A percentile compares a stretch with the other conserved stretches of the same genome.
Evolutionary conservation across 495 filamentous ascomycete species (phyloP).

Genomic region (Emericellopsis terricola): DNA sequence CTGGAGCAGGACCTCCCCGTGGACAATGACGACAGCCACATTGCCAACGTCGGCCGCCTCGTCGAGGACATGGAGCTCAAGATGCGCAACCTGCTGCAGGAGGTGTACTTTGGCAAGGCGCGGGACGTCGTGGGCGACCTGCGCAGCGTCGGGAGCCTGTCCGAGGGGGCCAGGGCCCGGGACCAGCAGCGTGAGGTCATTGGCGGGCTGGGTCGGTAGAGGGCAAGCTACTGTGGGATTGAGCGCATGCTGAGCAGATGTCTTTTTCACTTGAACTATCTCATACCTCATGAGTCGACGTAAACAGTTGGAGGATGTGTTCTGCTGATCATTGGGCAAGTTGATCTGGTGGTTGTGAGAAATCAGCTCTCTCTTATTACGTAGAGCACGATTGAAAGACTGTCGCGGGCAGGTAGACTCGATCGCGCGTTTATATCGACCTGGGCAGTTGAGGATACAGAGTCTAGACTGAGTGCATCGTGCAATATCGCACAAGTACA

Average conservation of each 20-base stretch:
- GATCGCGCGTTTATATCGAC: no score
- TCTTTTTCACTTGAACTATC: background rate
- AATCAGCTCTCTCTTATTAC: background rate
- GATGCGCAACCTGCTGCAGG: constrained; percentile 96
- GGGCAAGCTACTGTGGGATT: no score
- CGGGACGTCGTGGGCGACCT: constrained; percentile 98
- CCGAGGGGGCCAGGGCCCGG: constrained; percentile 69
- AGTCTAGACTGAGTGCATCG: no score
- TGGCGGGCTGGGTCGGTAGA: constrained; percentile 44
- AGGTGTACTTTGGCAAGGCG: constrained; percentile 99
- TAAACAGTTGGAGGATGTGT: background rate
- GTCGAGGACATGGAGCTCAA: constrained; percentile 99
- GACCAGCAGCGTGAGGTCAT: constrained; percentile 89
- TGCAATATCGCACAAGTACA: no score
- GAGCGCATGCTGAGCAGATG: constrained; percentile 7
- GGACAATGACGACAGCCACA: constrained; percentile 80
- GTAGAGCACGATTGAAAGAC: background rate
- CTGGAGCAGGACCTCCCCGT: constrained; percentile 79
- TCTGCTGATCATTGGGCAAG: background rate
- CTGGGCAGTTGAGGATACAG: no score
- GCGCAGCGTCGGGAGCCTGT: constrained; percentile 72
- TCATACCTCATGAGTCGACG: background rate
- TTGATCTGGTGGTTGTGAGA: background rate
- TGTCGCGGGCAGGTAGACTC: no score
- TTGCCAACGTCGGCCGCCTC: constrained; percentile 83